These are phyloP conservation scores for Endocalyx cinctus DNA, from an alignment of 2,329 filamentous ascomycete species.

Conservation along the genomic window DNA sequence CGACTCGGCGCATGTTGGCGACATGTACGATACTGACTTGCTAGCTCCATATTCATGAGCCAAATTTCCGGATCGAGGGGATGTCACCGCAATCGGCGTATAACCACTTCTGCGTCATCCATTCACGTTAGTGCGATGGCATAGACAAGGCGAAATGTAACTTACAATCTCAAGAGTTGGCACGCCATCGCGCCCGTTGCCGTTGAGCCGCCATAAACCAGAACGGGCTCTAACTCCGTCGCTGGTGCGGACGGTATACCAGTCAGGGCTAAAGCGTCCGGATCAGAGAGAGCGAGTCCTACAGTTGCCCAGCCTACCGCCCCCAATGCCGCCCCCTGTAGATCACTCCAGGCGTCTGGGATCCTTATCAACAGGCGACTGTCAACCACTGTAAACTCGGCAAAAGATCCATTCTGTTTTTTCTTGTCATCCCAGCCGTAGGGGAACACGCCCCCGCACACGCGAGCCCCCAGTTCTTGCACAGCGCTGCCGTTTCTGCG, in stretches of 20 bases:
- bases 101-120: slow-evolving; percentile 12
- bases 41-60: background rate
- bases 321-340: slow-evolving; percentile 19
- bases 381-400: slow-evolving; percentile 7
- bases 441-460: slow-evolving; percentile 10
- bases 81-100: slow-evolving; percentile 5
- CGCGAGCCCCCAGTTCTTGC: slow-evolving; percentile 4
- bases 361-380: slow-evolving; percentile 10
- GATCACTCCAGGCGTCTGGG: slow-evolving; percentile 14
- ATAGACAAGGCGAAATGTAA: slow-evolving; percentile 8
- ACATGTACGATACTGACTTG: background rate
- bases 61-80: background rate
- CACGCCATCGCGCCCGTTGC: slow-evolving; percentile 24
- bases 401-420: slow-evolving; percentile 8
- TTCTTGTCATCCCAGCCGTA: slow-evolving; percentile 6
- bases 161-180: slow-evolving; percentile 22
- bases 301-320: slow-evolving; percentile 20
- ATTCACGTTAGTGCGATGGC: slow-evolving; percentile 12
- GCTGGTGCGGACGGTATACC: slow-evolving; percentile 7
- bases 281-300: slow-evolving; percentile 11
- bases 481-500: background rate
- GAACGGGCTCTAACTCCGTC: slow-evolving; percentile 12
- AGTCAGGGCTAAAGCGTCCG: slow-evolving; percentile 3
- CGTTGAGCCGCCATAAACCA: slow-evolving; percentile 26
- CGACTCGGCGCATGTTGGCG: background rate